phyloP scores from a whole-genome alignment of 1,284 basidiomycete genomes.

The Hypsizygus ulmarius region DNA sequence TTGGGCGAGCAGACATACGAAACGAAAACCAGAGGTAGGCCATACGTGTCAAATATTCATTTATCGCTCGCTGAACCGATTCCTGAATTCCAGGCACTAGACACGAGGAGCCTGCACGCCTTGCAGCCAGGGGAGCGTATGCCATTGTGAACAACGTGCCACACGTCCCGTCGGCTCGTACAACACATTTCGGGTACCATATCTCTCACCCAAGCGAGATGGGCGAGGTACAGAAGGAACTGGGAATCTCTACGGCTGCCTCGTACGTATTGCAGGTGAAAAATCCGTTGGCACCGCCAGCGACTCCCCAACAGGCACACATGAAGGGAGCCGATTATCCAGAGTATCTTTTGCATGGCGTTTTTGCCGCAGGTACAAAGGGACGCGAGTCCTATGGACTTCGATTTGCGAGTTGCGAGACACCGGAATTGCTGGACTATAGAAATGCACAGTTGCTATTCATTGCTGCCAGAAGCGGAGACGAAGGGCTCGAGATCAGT shows the following conservation, averaged over 20 bases:
- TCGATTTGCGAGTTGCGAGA: slow-evolving; percentile 54
- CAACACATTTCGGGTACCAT: slow-evolving; percentile 57
- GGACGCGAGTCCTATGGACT: slow-evolving; percentile 47
- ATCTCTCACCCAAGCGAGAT: slow-evolving; percentile 52
- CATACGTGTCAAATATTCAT: neutral
- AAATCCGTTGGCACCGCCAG: slow-evolving; percentile 50
- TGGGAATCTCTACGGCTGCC: slow-evolving; percentile 49
- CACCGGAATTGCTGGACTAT: slow-evolving; percentile 53
- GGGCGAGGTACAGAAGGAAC: slow-evolving; percentile 49
- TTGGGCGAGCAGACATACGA: slow-evolving; percentile 57
- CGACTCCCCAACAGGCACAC: slow-evolving; percentile 34
- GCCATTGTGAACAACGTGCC: slow-evolving; percentile 56
- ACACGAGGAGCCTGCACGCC: slow-evolving; percentile 52
- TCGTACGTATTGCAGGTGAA: slow-evolving; percentile 58
- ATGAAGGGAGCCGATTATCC: slow-evolving; percentile 44
- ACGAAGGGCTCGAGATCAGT: slow-evolving; percentile 45
- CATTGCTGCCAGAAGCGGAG: slow-evolving; percentile 52
- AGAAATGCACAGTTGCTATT: slow-evolving; percentile 56
- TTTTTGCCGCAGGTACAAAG: slow-evolving; percentile 44
- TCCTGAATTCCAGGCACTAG: slow-evolving; percentile 40
- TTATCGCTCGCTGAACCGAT: neutral
- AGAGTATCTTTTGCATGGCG: slow-evolving; percentile 40
- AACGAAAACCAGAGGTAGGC: slow-evolving; percentile 59
- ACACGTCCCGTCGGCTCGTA: slow-evolving; percentile 40
- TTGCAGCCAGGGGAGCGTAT: slow-evolving; percentile 62